phyloP scores from a whole-genome alignment of 2,329 filamentous ascomycete species.

The Aspergillus fumigatiaffinis region DNA sequence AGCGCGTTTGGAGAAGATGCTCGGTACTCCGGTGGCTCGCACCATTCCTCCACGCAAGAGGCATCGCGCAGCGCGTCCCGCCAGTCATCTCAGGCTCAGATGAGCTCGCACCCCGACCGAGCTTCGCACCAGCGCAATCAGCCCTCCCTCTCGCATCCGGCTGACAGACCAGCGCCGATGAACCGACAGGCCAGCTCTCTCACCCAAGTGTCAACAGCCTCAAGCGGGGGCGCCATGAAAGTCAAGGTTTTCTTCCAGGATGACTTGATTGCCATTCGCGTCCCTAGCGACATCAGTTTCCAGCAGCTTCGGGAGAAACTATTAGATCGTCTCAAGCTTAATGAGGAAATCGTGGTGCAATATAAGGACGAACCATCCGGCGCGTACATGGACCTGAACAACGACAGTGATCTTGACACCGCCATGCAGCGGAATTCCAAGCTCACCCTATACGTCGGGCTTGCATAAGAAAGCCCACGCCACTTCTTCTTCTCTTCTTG shows the following conservation, averaged over 20 bases:
- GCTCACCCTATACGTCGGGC: slow-evolving; percentile 66
- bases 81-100: slow-evolving; percentile 63
- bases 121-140: slow-evolving; percentile 40
- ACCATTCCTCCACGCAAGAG: slow-evolving; percentile 63
- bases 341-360: slow-evolving; percentile 71
- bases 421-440: slow-evolving; percentile 84
- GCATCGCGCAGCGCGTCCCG: slow-evolving; percentile 57
- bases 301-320: slow-evolving; percentile 79
- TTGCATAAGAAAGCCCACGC: slow-evolving; percentile 23
- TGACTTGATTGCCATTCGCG: slow-evolving; percentile 86
- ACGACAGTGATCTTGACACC: slow-evolving; percentile 73
- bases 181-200: slow-evolving; percentile 53
- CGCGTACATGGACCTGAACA: slow-evolving; percentile 69
- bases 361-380: slow-evolving; percentile 82
- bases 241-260: slow-evolving; percentile 93
- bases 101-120: slow-evolving; percentile 48
- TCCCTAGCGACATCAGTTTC: slow-evolving; percentile 75
- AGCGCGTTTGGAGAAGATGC: slow-evolving; percentile 64
- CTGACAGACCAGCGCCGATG: slow-evolving; percentile 42
- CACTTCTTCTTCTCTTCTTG: slow-evolving; percentile 4
- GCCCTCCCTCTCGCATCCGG: slow-evolving; percentile 26
- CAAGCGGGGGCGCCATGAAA: slow-evolving; percentile 63
- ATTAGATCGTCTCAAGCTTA: slow-evolving; percentile 74
- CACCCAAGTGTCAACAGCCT: slow-evolving; percentile 39
- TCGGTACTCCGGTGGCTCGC: slow-evolving; percentile 67